These are phyloP conservation scores for Wallacemonas collosoma DNA, from an alignment of 208 protist genomes.

Conservation along the genomic window DNA sequence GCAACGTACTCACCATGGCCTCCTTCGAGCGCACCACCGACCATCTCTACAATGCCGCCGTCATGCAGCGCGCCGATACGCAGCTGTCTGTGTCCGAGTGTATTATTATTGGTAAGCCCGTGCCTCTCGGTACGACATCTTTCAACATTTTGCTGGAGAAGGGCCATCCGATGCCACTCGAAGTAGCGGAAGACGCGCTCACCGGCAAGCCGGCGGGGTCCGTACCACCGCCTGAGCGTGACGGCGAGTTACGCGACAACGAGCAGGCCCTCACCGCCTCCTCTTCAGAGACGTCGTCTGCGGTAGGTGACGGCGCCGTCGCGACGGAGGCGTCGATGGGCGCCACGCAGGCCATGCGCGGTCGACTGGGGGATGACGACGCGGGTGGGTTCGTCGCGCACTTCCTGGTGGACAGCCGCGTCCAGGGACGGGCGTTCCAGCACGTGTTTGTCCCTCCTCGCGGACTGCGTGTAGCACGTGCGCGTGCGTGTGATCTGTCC, in stretches of 20 bases:
- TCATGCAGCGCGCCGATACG: constrained; percentile 82
- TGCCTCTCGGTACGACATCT: constrained; percentile 96
- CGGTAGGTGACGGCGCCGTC: background rate
- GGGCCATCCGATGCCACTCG: constrained; percentile 15
- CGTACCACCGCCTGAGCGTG: too few relatives aligned
- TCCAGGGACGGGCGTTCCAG: background rate
- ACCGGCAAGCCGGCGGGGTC: background rate
- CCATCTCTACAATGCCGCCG: constrained; percentile 99
- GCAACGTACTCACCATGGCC: constrained; percentile 98
- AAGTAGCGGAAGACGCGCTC: background rate
- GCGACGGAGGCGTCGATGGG: background rate
- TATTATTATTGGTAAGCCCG: constrained; percentile 98
- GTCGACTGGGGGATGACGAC: constrained; percentile 7
- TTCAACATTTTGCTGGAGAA: constrained; percentile 88
- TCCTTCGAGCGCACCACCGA: constrained; percentile 99
- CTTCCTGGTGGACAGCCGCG: background rate
- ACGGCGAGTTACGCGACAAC: background rate
- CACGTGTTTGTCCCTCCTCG: background rate
- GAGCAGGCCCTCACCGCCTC: constrained; percentile 7
- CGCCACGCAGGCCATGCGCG: background rate
- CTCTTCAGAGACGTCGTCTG: background rate
- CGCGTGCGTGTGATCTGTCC: background rate
- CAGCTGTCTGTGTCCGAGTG: constrained; percentile 95
- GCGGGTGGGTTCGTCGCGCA: background rate
- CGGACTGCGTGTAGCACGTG: background rate